A percentile compares a stretch with the other conserved stretches of the same genome.
Conservation (phyloP, 2,329 filamentous ascomycete genomes). For the Colletotrichum agaves region DNA sequence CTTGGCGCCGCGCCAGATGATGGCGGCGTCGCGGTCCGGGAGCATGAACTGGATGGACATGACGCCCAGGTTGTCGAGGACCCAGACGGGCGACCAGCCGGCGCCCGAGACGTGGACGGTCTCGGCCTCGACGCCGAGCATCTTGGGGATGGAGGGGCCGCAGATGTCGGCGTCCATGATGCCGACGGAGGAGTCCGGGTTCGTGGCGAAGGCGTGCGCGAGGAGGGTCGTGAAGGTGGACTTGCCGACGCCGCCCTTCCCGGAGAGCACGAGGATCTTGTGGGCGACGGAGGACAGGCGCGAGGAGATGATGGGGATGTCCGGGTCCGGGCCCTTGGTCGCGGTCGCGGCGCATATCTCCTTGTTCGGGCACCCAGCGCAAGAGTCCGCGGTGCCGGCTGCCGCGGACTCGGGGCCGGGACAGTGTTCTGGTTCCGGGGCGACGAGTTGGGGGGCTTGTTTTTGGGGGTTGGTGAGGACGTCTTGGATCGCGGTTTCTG, state of each 20-base stretch:
- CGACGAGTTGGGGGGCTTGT: constrained; percentile 84
- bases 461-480: constrained; percentile 82
- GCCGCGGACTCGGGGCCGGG: constrained; percentile 86
- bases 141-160: constrained; percentile 95
- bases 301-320: constrained; percentile 87
- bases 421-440: constrained; percentile 96
- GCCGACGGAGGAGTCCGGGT: constrained; percentile 82
- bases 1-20: constrained; percentile 98
- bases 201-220: constrained; percentile 87
- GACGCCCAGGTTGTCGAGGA: constrained; percentile 90
- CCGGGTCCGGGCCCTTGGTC: constrained; percentile 94
- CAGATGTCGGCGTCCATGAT: constrained; percentile 99
- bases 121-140: constrained; percentile 97
- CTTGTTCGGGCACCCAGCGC: constrained; percentile 96
- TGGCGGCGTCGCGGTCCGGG: constrained; percentile 89
- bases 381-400: constrained; percentile 80
- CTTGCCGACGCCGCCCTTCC: constrained; percentile 97
- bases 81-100: constrained; percentile 97
- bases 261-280: constrained; percentile 92
- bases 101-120: constrained; percentile 90
- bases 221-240: constrained; percentile 92
- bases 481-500: constrained; percentile 76
- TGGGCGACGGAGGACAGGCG: constrained; percentile 85
- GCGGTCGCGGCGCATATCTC: constrained; percentile 87
- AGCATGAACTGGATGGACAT: constrained; percentile 99